These are phyloP conservation scores for Euphorbia pulcherrima DNA, from an alignment of 345 rosid genomes.

Conservation along the genomic window DNA sequence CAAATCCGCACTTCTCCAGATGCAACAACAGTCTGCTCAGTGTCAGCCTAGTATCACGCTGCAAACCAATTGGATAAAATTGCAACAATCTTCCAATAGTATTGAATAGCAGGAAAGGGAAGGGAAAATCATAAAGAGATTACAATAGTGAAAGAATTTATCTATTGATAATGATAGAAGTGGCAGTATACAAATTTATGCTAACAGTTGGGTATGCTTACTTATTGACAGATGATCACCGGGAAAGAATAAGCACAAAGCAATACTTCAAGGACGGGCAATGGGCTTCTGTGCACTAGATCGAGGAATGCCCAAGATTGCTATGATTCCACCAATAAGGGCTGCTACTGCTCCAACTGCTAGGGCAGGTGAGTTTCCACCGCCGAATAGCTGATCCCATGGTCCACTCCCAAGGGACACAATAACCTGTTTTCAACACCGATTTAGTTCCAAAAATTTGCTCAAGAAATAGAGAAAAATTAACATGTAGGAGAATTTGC, in stretches of 20 bases:
- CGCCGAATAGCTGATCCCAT: constrained; percentile 77
- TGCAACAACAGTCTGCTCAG: constrained; percentile 8
- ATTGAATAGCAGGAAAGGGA: constrained; percentile 5
- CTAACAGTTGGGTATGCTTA: not conserved
- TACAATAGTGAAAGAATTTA: constrained; percentile 20
- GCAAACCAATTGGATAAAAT: constrained; percentile 10
- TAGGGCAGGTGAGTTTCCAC: constrained; percentile 78
- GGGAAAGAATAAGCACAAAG: not conserved
- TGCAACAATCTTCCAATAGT: constrained; percentile 4
- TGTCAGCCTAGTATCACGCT: not conserved
- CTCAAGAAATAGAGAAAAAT: constrained; percentile 5
- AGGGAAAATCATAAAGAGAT: constrained; percentile 4
- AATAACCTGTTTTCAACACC: constrained; percentile 42
- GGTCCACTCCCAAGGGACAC: constrained; percentile 78
- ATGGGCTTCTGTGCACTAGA: constrained; percentile 58
- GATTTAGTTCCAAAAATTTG: constrained; percentile 8
- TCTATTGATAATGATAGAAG: constrained; percentile 9
- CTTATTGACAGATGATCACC: not conserved
- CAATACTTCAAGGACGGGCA: constrained; percentile 46
- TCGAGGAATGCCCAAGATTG: constrained; percentile 81
- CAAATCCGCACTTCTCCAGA: constrained; percentile 1
- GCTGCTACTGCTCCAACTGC: constrained; percentile 66
- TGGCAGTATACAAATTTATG: constrained; percentile 1
- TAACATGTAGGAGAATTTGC: not conserved
- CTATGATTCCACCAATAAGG: constrained; percentile 57